Percentiles rank a stretch among this genome's conserved stretches.
These are phyloP conservation scores for Podospora pseudopauciseta DNA, from an alignment of 495 filamentous ascomycete species.

Conservation along the genomic window DNA sequence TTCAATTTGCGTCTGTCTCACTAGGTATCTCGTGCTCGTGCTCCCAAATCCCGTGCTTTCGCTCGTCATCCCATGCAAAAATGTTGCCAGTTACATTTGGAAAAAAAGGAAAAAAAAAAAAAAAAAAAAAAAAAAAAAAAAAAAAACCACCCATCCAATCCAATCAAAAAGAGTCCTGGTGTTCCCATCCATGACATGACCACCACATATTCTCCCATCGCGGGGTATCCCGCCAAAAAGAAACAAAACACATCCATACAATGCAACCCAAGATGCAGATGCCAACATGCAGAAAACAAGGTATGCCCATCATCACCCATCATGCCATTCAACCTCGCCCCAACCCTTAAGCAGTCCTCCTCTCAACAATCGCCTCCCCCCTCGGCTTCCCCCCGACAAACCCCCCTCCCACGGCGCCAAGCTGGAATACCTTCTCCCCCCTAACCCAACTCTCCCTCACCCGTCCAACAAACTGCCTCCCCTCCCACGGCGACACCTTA, in stretches of 20 bases:
- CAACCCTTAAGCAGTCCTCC: constrained; percentile 26
- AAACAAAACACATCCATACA: constrained; percentile 4
- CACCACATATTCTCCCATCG: background rate
- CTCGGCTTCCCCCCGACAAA: constrained; percentile 36
- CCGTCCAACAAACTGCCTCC: constrained; percentile 70
- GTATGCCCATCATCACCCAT: background rate
- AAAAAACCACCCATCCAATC: background rate
- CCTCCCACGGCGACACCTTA: constrained; percentile 91
- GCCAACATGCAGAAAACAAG: background rate
- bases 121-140: no score
- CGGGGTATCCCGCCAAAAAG: constrained; percentile 3
- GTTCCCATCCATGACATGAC: background rate
- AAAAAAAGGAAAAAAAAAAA: no score
- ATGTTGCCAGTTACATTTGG: background rate
- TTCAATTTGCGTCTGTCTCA: background rate
- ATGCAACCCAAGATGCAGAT: background rate
- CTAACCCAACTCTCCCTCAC: constrained; percentile 90
- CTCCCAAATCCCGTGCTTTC: constrained; percentile 1
- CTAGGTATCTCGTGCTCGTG: background rate
- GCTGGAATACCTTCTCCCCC: constrained; percentile 68
- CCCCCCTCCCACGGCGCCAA: constrained; percentile 38
- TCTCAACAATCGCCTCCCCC: constrained; percentile 44
- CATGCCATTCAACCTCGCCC: background rate
- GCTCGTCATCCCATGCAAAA: background rate
- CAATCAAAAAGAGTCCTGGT: background rate